phyloP scores from a whole-genome alignment of 1,284 basidiomycete genomes.

The Veloporphyrellus conicus region DNA sequence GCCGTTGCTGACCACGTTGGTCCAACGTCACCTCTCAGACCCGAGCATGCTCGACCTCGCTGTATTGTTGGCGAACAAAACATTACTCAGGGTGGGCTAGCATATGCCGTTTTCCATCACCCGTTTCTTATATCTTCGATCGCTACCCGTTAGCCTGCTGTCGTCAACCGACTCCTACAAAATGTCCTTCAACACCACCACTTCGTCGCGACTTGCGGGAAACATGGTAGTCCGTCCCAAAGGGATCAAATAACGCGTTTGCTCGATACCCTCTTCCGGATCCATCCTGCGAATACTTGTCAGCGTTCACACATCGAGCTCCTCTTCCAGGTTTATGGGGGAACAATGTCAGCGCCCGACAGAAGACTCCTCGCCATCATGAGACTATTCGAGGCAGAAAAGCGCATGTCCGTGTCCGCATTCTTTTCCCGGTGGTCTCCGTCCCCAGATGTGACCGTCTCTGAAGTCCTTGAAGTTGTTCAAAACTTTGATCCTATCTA shows the following conservation, averaged over 20 bases:
- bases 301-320: slow-evolving; percentile 79
- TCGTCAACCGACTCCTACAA: slow-evolving; percentile 63
- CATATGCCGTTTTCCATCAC: background rate
- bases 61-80: slow-evolving; percentile 39
- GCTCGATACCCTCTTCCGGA: slow-evolving; percentile 63
- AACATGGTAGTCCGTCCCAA: slow-evolving; percentile 20
- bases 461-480: slow-evolving; percentile 59
- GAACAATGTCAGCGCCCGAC: slow-evolving; percentile 63
- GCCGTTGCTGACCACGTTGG: slow-evolving; percentile 62
- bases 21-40: slow-evolving; percentile 57
- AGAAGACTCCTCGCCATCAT: slow-evolving; percentile 69
- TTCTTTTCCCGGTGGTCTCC: slow-evolving; percentile 64
- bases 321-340: slow-evolving; percentile 69
- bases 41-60: slow-evolving; percentile 47
- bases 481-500: slow-evolving; percentile 64
- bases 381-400: slow-evolving; percentile 70
- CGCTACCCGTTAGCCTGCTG: slow-evolving; percentile 43
- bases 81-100: slow-evolving; percentile 57
- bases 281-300: slow-evolving; percentile 76
- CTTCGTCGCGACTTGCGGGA: slow-evolving; percentile 46
- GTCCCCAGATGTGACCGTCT: slow-evolving; percentile 39
- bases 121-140: background rate
- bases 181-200: slow-evolving; percentile 57
- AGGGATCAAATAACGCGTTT: slow-evolving; percentile 51
- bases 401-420: slow-evolving; percentile 60